These are phyloP conservation scores for Saccharomycopsis hybrid DNA, from an alignment of 1,139 yeast genomes.

Conservation along the genomic window DNA sequence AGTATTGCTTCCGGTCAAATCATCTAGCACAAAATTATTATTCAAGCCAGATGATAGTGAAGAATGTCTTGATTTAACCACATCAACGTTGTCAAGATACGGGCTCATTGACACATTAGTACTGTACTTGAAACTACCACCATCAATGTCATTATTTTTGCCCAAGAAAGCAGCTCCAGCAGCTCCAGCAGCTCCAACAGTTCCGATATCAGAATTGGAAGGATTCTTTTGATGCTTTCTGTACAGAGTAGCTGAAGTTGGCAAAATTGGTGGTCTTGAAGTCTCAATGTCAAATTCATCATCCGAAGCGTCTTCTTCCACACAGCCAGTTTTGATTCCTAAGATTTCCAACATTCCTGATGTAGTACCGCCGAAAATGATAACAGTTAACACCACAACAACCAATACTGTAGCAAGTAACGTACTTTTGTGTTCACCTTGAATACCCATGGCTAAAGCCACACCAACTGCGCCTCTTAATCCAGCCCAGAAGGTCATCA, in stretches of 20 bases:
- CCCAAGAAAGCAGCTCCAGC: too few species aligned
- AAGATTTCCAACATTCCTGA: slow-evolving; percentile 96
- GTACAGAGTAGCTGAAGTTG: neutral
- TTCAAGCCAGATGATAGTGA: slow-evolving; percentile 16
- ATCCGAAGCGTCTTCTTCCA: slow-evolving; percentile 76
- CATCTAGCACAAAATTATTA: slow-evolving; percentile 14
- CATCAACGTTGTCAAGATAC: slow-evolving; percentile 11
- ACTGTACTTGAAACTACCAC: slow-evolving; percentile 22
- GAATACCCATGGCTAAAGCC: slow-evolving; percentile 95
- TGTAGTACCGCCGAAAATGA: slow-evolving; percentile 96
- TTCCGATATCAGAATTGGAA: neutral
- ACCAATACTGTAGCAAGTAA: slow-evolving; percentile 90
- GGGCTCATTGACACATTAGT: slow-evolving; percentile 19
- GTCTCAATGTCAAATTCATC: slow-evolving; percentile 95
- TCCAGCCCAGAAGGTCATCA: slow-evolving; percentile 99
- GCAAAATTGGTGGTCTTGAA: slow-evolving; percentile 32
- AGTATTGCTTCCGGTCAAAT: too few species aligned
- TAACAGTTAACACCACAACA: slow-evolving; percentile 93
- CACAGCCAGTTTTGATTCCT: slow-evolving; percentile 87
- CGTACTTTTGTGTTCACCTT: slow-evolving; percentile 88
- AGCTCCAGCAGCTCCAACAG: too few species aligned
- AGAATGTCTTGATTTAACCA: slow-evolving; percentile 19
- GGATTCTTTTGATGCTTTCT: neutral
- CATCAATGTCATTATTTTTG: slow-evolving; percentile 20
- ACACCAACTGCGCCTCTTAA: slow-evolving; percentile 99